phyloP scores from a whole-genome alignment of 768 basidiomycete genomes.

The Calvatia gigantea region DNA sequence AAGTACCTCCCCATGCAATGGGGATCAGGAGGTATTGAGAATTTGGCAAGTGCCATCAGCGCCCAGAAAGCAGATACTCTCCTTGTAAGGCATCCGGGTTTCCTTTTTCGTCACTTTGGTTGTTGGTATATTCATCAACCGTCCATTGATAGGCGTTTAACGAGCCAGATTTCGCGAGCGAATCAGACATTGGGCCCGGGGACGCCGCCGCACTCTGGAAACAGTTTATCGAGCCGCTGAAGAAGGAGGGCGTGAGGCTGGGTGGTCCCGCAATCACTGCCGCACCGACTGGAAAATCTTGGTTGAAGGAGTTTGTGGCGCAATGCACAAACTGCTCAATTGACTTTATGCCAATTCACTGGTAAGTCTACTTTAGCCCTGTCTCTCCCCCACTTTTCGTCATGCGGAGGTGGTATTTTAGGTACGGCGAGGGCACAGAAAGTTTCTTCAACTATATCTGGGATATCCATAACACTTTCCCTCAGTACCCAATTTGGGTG shows the following conservation, averaged over 20 bases:
- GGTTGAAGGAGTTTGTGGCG: constrained; percentile 50
- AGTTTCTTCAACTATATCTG: constrained; percentile 53
- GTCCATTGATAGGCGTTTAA: constrained; percentile 36
- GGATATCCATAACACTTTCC: constrained; percentile 48
- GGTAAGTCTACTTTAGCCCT: constrained; percentile 27
- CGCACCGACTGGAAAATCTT: constrained; percentile 46
- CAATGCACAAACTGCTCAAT: constrained; percentile 49
- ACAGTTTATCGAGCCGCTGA: constrained; percentile 53
- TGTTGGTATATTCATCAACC: no score
- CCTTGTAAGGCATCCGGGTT: constrained; percentile 32
- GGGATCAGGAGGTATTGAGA: constrained; percentile 38
- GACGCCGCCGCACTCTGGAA: constrained; percentile 55
- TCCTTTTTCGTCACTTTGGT: neutral
- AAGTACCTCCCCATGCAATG: constrained; percentile 54
- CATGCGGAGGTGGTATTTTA: constrained; percentile 15
- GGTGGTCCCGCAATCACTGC: constrained; percentile 59
- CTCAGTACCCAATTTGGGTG: constrained; percentile 55
- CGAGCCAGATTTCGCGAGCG: constrained; percentile 52
- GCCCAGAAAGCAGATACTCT: constrained; percentile 46
- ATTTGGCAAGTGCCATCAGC: constrained; percentile 34
- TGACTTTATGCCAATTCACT: constrained; percentile 49
- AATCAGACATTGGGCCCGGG: constrained; percentile 42
- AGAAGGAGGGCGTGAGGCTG: constrained; percentile 42
- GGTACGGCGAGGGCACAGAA: constrained; percentile 57
- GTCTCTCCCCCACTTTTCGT: neutral